Base-by-base conservation (phyloP, 441 rosid species). In the Euphorbia schlechtendalii region DNA sequence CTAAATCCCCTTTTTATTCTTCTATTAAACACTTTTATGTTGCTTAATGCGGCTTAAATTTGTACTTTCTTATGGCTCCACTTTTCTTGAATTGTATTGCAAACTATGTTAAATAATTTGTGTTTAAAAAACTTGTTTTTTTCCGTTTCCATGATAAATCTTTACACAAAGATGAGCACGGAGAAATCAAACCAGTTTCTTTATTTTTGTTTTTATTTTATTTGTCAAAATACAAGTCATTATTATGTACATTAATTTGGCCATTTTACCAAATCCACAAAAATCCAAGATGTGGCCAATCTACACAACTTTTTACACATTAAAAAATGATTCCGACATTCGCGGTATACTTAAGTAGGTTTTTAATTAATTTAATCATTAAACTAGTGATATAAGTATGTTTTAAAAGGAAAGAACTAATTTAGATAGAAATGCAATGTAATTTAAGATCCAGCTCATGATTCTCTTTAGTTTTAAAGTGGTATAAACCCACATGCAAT, bases 401-500 rank as follows among this genome's bases (percentile, higher is more conserved):
- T 63, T 51, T 38, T 2, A 5, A 49, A 38, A 56, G 65, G 45
- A 14, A 40, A 40, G 11, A 40, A 40, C 11, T 56, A 64, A 70
- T 72, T 49, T 57, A 70, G 59, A 45, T 61, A 68, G 45, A 71
- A 74, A 71, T 64, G 56, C 73, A 61, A 66, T 61, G 63, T 63
- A 22, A 55, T 61, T 48, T 71, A 77, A 79, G 4, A 77, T 78
- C 77, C 76, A 68, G 71, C 71, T 73, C 69, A 77, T 75, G 80
- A 79, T 79, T 67, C 72, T 67, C 73, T 75, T 69, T 71, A 41
- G 45, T 70, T 71, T 70, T 71, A 76, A 68, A 75, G 75, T 77
- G 24, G 30, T 52, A 64, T 59, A 73, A 73, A 73, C 71, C 77
- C 86, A 79, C 76, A 77, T 75, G 86, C 77, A 60, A 54, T 3